phyloP scores from a whole-genome alignment of 2,329 filamentous ascomycete genomes.

The Pyrenophora seminiperda region DNA sequence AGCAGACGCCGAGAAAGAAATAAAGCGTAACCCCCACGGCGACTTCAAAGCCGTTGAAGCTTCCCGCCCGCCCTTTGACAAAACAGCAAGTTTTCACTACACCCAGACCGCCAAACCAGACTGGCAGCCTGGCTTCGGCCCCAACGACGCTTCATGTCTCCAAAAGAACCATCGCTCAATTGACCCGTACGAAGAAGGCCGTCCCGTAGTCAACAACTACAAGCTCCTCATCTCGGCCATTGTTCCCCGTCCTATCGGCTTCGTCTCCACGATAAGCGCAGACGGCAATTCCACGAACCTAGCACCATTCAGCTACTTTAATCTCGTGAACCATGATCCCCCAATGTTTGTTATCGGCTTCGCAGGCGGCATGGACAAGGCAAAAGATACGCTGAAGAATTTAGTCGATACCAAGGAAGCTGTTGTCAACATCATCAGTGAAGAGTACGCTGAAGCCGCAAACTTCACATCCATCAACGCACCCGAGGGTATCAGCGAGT shows the following conservation, averaged over 20 bases:
- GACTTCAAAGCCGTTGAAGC: constrained; percentile 77
- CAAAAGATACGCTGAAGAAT: constrained; percentile 82
- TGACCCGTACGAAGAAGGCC: constrained; percentile 75
- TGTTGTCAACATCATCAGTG: constrained; percentile 80
- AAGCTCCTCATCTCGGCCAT: constrained; percentile 86
- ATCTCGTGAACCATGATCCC: constrained; percentile 82
- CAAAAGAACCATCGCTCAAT: constrained; percentile 73
- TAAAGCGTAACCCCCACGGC: constrained; percentile 69
- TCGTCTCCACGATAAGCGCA: constrained; percentile 61
- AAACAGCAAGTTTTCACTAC: constrained; percentile 55
- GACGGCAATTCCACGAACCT: constrained; percentile 75
- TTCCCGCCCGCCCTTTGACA: constrained; percentile 66
- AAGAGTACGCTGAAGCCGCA: constrained; percentile 84
- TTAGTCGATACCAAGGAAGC: constrained; percentile 74
- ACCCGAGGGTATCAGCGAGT: constrained; percentile 77
- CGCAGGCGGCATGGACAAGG: constrained; percentile 59
- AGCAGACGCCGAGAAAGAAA: constrained; percentile 53
- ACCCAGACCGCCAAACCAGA: constrained; percentile 67
- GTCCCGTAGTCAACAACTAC: constrained; percentile 77
- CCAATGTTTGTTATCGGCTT: constrained; percentile 76
- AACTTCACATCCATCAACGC: constrained; percentile 81
- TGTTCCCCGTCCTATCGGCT: constrained; percentile 79
- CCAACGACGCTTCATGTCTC: constrained; percentile 62
- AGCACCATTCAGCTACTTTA: constrained; percentile 86
- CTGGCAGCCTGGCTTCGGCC: constrained; percentile 70